Percentiles rank a stretch among this genome's conserved stretches.
Evolutionary conservation across 176 grass and related monocot species (phyloP).

Genomic region (Triticum aestivum): IWGSC_CS_RefSeq_v2.1 NC_057796.1:77594645-77595144

Average conservation of each 20-base stretch:
- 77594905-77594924: neutral
- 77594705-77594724: too few species aligned
- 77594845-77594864: neutral
- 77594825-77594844: neutral
- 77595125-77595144: too few species aligned
- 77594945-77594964: too few species aligned
- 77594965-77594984: too few species aligned
- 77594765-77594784: neutral
- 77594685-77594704: neutral
- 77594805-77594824: neutral
- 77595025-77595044: too few species aligned
- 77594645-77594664: conserved; percentile 31
- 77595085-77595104: too few species aligned
- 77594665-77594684: conserved; percentile 5
- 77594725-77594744: neutral
- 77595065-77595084: too few species aligned
- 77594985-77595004: too few species aligned
- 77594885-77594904: neutral
- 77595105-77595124: too few species aligned
- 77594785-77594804: neutral
- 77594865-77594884: neutral
- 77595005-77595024: too few species aligned
- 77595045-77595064: too few species aligned
- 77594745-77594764: conserved; percentile 26
- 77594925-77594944: too few species aligned